Evolutionary conservation across 1,284 basidiomycete species (phyloP).

Genomic region (Farysia itapuensis): DNA sequence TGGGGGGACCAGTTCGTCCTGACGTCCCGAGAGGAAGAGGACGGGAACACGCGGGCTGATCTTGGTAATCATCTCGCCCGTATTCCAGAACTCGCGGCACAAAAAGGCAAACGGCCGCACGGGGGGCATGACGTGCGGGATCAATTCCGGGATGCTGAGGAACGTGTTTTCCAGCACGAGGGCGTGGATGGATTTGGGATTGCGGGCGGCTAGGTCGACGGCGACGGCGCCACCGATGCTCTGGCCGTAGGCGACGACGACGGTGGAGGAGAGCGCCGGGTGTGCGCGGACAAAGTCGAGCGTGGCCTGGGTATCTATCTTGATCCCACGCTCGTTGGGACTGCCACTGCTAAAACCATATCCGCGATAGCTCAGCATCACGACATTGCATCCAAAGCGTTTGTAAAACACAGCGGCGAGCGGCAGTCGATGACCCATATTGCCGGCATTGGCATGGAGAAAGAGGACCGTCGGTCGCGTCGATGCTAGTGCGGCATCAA

Average conservation of each 20-base stretch:
- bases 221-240: constrained; percentile 94
- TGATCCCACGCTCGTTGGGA: constrained; percentile 77
- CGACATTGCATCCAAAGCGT: constrained; percentile 81
- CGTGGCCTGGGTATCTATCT: constrained; percentile 72
- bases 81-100: constrained; percentile 86
- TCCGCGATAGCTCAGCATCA: constrained; percentile 87
- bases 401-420: constrained; percentile 81
- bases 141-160: constrained; percentile 53
- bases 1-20: constrained; percentile 82
- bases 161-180: constrained; percentile 81
- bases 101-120: constrained; percentile 77
- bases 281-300: constrained; percentile 77
- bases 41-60: constrained; percentile 75
- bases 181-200: constrained; percentile 71
- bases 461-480: constrained; percentile 50
- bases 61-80: constrained; percentile 69
- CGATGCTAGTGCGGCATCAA: constrained; percentile 21
- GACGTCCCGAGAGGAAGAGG: constrained; percentile 77
- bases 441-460: constrained; percentile 58
- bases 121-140: constrained; percentile 75
- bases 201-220: constrained; percentile 80
- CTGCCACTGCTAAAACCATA: constrained; percentile 81
- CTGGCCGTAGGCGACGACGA: constrained; percentile 77
- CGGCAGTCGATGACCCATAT: constrained; percentile 76
- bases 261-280: constrained; percentile 65